Evolutionary conservation across 495 filamentous ascomycete species (phyloP).

Genomic region (Choiromyces venosus): DNA sequence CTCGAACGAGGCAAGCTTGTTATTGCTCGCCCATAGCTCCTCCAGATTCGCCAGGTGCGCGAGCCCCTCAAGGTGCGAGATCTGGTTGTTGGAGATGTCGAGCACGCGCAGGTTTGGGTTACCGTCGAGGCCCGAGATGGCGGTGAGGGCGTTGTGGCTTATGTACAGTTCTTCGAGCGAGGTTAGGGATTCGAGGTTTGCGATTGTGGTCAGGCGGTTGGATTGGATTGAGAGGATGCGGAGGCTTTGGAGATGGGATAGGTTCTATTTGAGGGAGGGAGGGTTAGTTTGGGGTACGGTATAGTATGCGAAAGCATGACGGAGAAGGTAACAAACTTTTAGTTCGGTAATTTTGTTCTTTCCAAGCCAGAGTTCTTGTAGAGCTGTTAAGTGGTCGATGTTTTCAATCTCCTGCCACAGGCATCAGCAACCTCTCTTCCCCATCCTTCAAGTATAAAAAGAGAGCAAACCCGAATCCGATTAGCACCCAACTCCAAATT

Average conservation of each 20-base stretch:
- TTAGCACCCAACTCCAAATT: constrained; percentile 92
- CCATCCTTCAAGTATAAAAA: constrained; percentile 14
- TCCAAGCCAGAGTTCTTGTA: constrained; percentile 91
- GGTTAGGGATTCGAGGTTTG: constrained; percentile 64
- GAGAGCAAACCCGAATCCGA: constrained; percentile 60
- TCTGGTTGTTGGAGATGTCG: constrained; percentile 86
- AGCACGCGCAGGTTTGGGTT: constrained; percentile 68
- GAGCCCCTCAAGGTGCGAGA: constrained; percentile 68
- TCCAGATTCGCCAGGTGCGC: constrained; percentile 60
- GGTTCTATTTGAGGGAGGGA: constrained; percentile 47
- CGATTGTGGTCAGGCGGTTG: constrained; percentile 79
- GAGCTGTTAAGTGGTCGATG: constrained; percentile 63
- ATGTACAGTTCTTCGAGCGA: constrained; percentile 93
- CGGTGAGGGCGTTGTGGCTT: constrained; percentile 88
- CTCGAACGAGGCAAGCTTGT: constrained; percentile 67
- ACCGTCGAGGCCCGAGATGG: constrained; percentile 66
- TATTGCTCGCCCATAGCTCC: constrained; percentile 93
- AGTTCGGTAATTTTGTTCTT: constrained; percentile 96
- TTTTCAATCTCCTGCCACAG: constrained; percentile 70
- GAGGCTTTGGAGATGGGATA: constrained; percentile 68
- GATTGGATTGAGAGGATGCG: constrained; percentile 93
- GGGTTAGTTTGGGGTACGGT: not conserved
- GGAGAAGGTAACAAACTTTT: constrained; percentile 48
- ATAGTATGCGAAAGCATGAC: constrained; percentile 13
- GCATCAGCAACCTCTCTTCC: constrained; percentile 5